Base-by-base conservation (phyloP, 129 eudicot species). In the Silybum marianum region DNA sequence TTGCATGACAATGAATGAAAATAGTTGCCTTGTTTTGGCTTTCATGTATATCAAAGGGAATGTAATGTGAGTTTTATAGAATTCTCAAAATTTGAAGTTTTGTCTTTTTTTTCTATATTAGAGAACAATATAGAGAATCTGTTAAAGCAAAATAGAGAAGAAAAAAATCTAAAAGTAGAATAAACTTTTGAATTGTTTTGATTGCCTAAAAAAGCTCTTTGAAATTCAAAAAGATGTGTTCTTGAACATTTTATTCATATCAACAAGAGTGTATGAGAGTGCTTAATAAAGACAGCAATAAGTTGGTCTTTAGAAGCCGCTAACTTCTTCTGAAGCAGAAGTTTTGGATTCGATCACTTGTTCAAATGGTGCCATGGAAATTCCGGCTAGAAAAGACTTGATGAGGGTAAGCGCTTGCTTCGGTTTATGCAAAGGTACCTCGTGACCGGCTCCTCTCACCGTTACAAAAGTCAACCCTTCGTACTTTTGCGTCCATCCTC, bases 361-460 rank as follows among this genome's bases (percentile, higher is more conserved):
- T 14, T 86, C 75, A 32, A 86, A 75, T 19, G 74, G 73, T 38
- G 91, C 90, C 98, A 92, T 90, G 9, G 97, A 82, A 6, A 78
- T 82, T 76, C 93, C 98, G 2, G 97, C 77, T 66, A 94, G 70
- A 83, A 87, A 94, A 40, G 92, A 83, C 82, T 86, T 90, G 78
- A 90, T 0, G 14, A 94, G 90, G 28, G 88, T 85, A 13, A 94
- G 91, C 75, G 98, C 97, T 70, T 84, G 87, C 85, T 92, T 90
- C 10, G 97, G 97, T 73, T 71, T 89, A 82, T 92, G 98, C 83
- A 94, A 85, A 72, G 98, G 93, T 34, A 94, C 97, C 87, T 94
- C 97, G 60, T 92, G 98, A 9, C 98, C 98, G 1, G 98, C 95
- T 30, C 98, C 98, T 85, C 98, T 90, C 21, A 94, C 82, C 7